Percentiles rank a stretch among this genome's conserved stretches.
Conservation (phyloP, 2,329 filamentous ascomycete genomes). For the Colletotrichum sp. region DNA sequence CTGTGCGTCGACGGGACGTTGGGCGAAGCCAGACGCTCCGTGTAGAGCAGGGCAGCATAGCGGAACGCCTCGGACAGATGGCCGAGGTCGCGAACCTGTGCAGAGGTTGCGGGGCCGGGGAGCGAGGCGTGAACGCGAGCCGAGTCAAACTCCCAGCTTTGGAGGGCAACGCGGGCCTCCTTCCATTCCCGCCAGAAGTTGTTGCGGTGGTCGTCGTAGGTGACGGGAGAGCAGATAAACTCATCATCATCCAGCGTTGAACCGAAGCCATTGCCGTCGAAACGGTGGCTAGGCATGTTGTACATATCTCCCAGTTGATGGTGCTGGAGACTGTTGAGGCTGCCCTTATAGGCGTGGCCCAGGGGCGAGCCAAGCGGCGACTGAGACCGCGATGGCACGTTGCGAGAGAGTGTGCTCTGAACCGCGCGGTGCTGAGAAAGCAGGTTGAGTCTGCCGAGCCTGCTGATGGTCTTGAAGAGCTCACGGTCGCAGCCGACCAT, state of each 20-base stretch:
- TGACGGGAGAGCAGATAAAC: conserved; percentile 46
- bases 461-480: conserved; percentile 85
- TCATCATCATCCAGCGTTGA: conserved; percentile 62
- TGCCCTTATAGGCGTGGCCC: conserved; percentile 47
- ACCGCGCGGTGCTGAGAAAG: conserved; percentile 74
- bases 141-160: conserved; percentile 80
- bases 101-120: conserved; percentile 54
- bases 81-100: conserved; percentile 75
- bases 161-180: conserved; percentile 75
- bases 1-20: conserved; percentile 73
- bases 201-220: conserved; percentile 63
- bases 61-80: conserved; percentile 91
- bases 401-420: conserved; percentile 35
- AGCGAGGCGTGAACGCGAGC: conserved; percentile 56
- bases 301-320: conserved; percentile 32
- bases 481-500: conserved; percentile 85
- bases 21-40: conserved; percentile 83
- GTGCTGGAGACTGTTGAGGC: conserved; percentile 27
- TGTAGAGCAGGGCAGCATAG: conserved; percentile 87
- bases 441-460: conserved; percentile 83
- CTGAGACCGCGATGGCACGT: conserved; percentile 33
- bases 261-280: conserved; percentile 73
- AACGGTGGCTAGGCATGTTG: conserved; percentile 57
- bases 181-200: conserved; percentile 90
- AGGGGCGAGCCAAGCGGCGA: conserved; percentile 48